A percentile compares a stretch with the other conserved stretches of the same genome.
phyloP scores from a whole-genome alignment of 768 basidiomycete genomes.

The Collybia sordida region DNA sequence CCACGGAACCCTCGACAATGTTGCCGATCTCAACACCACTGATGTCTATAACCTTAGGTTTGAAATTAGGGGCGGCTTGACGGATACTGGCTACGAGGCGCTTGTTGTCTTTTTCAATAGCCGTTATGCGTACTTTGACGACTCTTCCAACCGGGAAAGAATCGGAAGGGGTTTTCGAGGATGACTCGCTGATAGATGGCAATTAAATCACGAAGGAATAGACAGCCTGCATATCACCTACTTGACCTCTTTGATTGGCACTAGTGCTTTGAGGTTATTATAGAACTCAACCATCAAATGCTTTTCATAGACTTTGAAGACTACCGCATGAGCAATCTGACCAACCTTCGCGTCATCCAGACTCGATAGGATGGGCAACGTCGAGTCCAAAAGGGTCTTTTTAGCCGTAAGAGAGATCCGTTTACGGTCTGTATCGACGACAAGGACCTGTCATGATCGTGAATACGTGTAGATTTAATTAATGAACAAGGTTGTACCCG shows the following conservation, averaged over 20 bases:
- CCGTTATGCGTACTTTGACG: slow-evolving; percentile 78
- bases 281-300: slow-evolving; percentile 87
- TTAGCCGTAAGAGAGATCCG: slow-evolving; percentile 88
- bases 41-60: slow-evolving; percentile 56
- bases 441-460: slow-evolving; percentile 57
- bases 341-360: slow-evolving; percentile 72
- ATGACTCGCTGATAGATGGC: slow-evolving; percentile 57
- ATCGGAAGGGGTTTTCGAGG: slow-evolving; percentile 51
- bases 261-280: slow-evolving; percentile 80
- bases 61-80: slow-evolving; percentile 61
- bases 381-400: slow-evolving; percentile 83
- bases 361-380: slow-evolving; percentile 63
- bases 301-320: slow-evolving; percentile 82
- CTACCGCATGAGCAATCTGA: slow-evolving; percentile 73
- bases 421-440: slow-evolving; percentile 78
- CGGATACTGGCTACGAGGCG: slow-evolving; percentile 85
- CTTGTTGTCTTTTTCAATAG: slow-evolving; percentile 52
- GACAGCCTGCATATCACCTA: slow-evolving; percentile 28
- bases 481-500: slow-evolving; percentile 48
- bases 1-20: slow-evolving; percentile 65
- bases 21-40: slow-evolving; percentile 77
- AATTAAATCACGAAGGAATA: slow-evolving; percentile 1
- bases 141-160: slow-evolving; percentile 80
- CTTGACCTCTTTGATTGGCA: slow-evolving; percentile 84
- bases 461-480: background rate